Percentiles rank a stretch among this genome's conserved stretches.
These are phyloP conservation scores for Aspergillus novoparasiticus DNA, from an alignment of 2,329 filamentous ascomycete species.

Conservation along the genomic window DNA sequence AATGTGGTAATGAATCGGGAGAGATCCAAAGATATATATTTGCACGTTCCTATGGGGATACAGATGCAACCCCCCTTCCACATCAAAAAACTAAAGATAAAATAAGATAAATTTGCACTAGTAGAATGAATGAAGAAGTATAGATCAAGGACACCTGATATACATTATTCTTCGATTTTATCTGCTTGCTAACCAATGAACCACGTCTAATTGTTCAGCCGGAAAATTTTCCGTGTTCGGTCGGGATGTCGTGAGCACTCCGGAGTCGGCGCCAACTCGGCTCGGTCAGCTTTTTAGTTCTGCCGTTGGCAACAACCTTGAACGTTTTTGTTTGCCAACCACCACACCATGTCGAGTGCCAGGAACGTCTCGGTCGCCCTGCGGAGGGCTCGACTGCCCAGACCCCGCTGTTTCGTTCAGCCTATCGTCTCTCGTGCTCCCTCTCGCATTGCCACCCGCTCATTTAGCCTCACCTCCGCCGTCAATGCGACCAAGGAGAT, in stretches of 20 bases:
- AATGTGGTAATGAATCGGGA: no score
- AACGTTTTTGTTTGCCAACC: not conserved
- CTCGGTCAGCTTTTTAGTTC: conserved; percentile 5
- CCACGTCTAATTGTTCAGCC: not conserved
- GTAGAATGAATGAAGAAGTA: not conserved
- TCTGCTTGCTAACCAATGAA: not conserved
- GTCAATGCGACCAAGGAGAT: conserved; percentile 42
- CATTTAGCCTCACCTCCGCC: conserved; percentile 34
- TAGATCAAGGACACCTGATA: not conserved
- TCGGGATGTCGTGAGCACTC: not conserved
- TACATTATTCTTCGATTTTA: not conserved
- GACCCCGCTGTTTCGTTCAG: conserved; percentile 26
- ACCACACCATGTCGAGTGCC: conserved; percentile 31
- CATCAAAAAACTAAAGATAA: no score
- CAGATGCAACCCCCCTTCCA: no score
- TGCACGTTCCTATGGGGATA: no score
- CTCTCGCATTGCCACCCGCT: conserved; percentile 24
- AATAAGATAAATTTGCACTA: not conserved
- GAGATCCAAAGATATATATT: no score
- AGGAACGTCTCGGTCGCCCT: conserved; percentile 35
- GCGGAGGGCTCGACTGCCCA: conserved; percentile 37
- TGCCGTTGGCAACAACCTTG: not conserved
- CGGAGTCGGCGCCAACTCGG: conserved; percentile 1
- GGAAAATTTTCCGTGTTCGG: not conserved
- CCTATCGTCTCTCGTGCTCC: conserved; percentile 24